Percentiles rank a stretch among this genome's conserved stretches.
Conservation (phyloP, 2,329 filamentous ascomycete genomes). For the Botrytis medusae region DNA sequence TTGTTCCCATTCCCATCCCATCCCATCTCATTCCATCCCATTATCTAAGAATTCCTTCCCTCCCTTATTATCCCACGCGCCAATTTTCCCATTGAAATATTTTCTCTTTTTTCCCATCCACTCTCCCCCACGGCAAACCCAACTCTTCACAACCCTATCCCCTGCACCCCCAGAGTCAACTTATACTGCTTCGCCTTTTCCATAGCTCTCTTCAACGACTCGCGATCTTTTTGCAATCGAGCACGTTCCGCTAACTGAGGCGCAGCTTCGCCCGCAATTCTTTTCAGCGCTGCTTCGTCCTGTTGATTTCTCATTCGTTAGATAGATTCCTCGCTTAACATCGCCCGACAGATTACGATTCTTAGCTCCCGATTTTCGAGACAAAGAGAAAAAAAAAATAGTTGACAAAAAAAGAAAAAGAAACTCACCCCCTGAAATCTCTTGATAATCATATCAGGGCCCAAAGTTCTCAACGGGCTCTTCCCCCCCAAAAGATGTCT, state of each 20-base stretch:
- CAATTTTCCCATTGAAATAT: too few species aligned
- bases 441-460: conserved; percentile 16
- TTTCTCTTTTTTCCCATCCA: too few species aligned
- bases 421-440: neutral
- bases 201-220: neutral
- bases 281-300: neutral
- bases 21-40: neutral
- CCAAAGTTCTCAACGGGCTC: conserved; percentile 27
- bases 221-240: neutral
- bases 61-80: too few species aligned
- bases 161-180: neutral
- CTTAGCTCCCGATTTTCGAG: too few species aligned
- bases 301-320: too few species aligned
- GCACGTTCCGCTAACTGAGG: neutral
- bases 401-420: too few species aligned
- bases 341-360: too few species aligned
- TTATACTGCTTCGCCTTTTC: conserved; percentile 3
- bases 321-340: too few species aligned
- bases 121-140: too few species aligned
- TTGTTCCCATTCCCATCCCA: neutral
- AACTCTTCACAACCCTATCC: neutral
- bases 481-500: conserved; percentile 27
- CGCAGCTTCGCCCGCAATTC: conserved; percentile 1
- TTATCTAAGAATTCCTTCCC: too few species aligned
- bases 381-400: too few species aligned